Base-by-base conservation (phyloP, 768 basidiomycete species). In the Agaricus subrufescens region DNA sequence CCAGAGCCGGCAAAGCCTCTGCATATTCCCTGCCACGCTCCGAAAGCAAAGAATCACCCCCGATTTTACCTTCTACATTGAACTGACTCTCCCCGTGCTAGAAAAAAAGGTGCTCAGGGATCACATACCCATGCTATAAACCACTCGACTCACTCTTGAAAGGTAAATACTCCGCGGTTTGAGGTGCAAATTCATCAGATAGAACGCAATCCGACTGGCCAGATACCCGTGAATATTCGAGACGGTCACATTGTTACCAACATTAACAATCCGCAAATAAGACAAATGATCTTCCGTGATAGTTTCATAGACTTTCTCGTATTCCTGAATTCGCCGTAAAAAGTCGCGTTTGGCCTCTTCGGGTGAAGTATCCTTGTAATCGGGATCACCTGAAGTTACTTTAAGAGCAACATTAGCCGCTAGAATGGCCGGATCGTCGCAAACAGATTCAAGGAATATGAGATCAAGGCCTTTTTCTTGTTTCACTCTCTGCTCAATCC, bases 31-130 rank as follows among this genome's bases (percentile, higher is more conserved):
- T 77, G 2, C 97, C 97, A 55, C 87, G 83, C 30, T 80, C 76
- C 0, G 95, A 98, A 45, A 99, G 75, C 15, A 84, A 70, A 0
- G 97, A 91, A 67, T 99, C 97, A n/a, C 97, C 97, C 25, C 97
- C 97, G 58, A 99, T 97, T 73, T 94, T 91, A 10, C 96, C 96
- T 62, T 92, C 87, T 4, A 99, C 84, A 64, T 99, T 99, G 72
- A 83, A 98, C 71, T 94, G 91, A 65, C 94, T 97, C 71, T 99
- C 97, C 11, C 97, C 97, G 64, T 99, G 97, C 95, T 98, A 67
- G 25, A 50, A 7, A 46, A 54, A 40, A 11, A 15, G 50, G 60
- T 10, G 25, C 45, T 46, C 29, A 12, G 14, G 31, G 40, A 58
- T 15, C 6, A 43, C 38, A 49, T n/a, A 3, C 59, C n/a, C 57